Conservation (phyloP, 23 red algal species). For the Rhodosorus marinus region DNA sequence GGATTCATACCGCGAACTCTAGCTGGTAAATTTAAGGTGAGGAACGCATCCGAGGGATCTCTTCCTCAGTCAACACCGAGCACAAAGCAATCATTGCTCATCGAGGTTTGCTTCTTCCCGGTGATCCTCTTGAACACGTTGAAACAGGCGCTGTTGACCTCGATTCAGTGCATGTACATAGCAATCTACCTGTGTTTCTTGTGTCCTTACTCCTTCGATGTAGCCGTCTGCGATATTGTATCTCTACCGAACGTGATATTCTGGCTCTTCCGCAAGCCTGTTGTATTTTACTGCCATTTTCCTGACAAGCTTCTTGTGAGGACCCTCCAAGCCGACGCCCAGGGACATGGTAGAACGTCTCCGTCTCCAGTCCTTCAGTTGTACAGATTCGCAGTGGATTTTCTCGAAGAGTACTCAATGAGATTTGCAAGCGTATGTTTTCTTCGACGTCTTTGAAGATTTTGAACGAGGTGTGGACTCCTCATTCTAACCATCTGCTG, state of each 20-base stretch:
- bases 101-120: background rate
- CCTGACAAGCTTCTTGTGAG: conserved; percentile 58
- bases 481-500: too few species aligned
- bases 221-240: conserved; percentile 69
- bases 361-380: too few species aligned
- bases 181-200: conserved; percentile 32
- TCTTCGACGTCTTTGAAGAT: too few species aligned
- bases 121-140: background rate
- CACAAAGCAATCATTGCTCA: background rate
- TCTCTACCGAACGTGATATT: conserved; percentile 54
- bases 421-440: too few species aligned
- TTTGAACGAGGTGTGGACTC: too few species aligned
- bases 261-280: conserved; percentile 22
- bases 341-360: too few species aligned
- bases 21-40: background rate
- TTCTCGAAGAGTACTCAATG: too few species aligned
- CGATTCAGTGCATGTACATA: conserved; percentile 31
- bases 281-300: conserved; percentile 89
- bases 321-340: too few species aligned
- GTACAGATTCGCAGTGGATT: too few species aligned
- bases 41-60: background rate
- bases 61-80: background rate
- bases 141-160: conserved; percentile 35
- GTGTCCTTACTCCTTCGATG: conserved; percentile 10
- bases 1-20: background rate